phyloP scores from a whole-genome alignment of 345 rosid genomes.

The Aegle marmelos region DNA sequence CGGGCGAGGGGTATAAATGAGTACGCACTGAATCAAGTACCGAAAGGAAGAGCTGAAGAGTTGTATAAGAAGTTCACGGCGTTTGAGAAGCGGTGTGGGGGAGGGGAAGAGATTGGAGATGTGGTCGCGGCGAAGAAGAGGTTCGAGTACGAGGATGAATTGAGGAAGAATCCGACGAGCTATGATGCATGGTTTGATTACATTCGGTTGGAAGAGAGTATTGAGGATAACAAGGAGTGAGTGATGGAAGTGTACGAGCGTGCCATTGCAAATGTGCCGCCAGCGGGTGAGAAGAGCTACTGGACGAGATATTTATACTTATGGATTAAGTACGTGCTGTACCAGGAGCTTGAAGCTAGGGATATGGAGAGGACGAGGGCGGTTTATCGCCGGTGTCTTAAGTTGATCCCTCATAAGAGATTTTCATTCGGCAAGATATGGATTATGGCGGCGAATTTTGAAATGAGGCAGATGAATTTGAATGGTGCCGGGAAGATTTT shows the following conservation, averaged over 20 bases:
- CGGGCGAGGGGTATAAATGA: conserved; percentile 74
- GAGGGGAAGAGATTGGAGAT: conserved; percentile 79
- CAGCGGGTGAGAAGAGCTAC: conserved; percentile 75
- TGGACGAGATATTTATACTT: conserved; percentile 86
- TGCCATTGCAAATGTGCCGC: conserved; percentile 80
- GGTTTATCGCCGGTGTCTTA: conserved; percentile 80
- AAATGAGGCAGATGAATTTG: conserved; percentile 73
- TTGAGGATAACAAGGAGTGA: conserved; percentile 49
- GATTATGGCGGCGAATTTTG: conserved; percentile 86
- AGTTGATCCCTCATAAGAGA: conserved; percentile 70
- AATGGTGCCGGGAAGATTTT: conserved; percentile 66
- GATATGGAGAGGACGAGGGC: conserved; percentile 69
- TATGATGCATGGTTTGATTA: conserved; percentile 88
- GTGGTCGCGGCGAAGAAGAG: conserved; percentile 82
- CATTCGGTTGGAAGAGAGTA: conserved; percentile 68
- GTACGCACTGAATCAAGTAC: conserved; percentile 76
- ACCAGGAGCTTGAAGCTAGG: conserved; percentile 76
- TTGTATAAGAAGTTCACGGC: conserved; percentile 69
- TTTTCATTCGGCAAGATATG: conserved; percentile 89
- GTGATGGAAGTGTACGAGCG: conserved; percentile 75
- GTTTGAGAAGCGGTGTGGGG: conserved; percentile 80
- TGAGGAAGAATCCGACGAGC: conserved; percentile 71
- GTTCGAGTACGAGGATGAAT: conserved; percentile 86
- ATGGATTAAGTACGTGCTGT: conserved; percentile 85
- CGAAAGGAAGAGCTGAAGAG: conserved; percentile 83